Percentiles rank a stretch among this genome's conserved stretches.
These are phyloP conservation scores for Peniophora sp. DNA, from an alignment of 1,284 basidiomycete genomes.

Conservation along the genomic window DNA sequence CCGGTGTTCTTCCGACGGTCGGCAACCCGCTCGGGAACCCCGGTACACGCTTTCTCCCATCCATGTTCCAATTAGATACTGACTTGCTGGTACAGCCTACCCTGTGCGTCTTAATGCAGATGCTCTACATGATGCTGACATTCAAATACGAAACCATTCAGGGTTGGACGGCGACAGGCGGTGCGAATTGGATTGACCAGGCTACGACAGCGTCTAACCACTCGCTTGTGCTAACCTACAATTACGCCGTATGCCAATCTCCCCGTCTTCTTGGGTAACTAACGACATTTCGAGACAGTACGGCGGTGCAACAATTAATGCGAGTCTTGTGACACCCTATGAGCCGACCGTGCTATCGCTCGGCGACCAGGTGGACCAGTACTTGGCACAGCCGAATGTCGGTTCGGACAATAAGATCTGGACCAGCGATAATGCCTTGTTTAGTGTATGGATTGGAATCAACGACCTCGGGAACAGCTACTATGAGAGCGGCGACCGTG, in stretches of 20 bases:
- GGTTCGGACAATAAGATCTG: slow-evolving; percentile 39
- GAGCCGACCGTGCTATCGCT: slow-evolving; percentile 40
- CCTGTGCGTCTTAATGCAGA: slow-evolving; percentile 22
- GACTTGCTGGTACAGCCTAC: too few relatives aligned
- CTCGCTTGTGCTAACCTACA: slow-evolving; percentile 46
- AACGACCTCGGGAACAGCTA: slow-evolving; percentile 55
- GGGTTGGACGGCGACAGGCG: slow-evolving; percentile 48
- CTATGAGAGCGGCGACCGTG: slow-evolving; percentile 33
- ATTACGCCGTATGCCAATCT: slow-evolving; percentile 34
- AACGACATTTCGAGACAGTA: too few relatives aligned
- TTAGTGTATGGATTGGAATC: slow-evolving; percentile 55
- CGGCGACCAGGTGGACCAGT: slow-evolving; percentile 49
- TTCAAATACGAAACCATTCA: slow-evolving; percentile 4
- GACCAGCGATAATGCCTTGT: slow-evolving; percentile 43
- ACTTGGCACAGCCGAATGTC: slow-evolving; percentile 26
- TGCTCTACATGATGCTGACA: slow-evolving; percentile 3
- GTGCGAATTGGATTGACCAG: slow-evolving; percentile 52
- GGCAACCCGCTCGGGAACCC: slow-evolving; percentile 54
- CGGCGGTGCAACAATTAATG: slow-evolving; percentile 52
- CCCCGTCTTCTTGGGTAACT: too few relatives aligned
- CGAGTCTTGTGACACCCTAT: slow-evolving; percentile 41
- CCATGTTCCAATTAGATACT: too few relatives aligned
- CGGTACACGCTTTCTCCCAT: too few relatives aligned
- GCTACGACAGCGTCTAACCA: slow-evolving; percentile 42
- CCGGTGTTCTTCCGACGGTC: slow-evolving; percentile 29